Percentiles rank a stretch among this genome's conserved stretches.
Conservation (phyloP, 345 rosid species). For the Melastoma malabathricum region DNA sequence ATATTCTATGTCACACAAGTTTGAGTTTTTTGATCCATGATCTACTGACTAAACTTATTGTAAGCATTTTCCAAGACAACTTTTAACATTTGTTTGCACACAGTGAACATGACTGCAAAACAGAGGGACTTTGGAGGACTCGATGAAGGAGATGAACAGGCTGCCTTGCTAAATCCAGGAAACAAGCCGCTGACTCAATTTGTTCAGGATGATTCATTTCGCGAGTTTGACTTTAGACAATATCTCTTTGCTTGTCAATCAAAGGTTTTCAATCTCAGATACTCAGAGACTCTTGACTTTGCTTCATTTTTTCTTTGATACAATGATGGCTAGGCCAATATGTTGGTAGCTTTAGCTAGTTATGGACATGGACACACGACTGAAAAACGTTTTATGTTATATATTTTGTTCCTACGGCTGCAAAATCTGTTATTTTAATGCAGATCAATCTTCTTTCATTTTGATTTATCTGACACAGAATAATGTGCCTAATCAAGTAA, state of each 20-base stretch:
- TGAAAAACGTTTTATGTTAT: no score
- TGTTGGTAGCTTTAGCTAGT: no score
- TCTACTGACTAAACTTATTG: not conserved
- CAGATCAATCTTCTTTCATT: no score
- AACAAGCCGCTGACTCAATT: slow-evolving; percentile 59
- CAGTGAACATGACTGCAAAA: slow-evolving; percentile 64
- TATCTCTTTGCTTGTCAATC: slow-evolving; percentile 91
- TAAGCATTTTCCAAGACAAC: not conserved
- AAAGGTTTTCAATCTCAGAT: slow-evolving; percentile 33
- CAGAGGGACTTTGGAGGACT: slow-evolving; percentile 84
- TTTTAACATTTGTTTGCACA: slow-evolving; percentile 10
- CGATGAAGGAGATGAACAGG: slow-evolving; percentile 83
- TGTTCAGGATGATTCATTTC: slow-evolving; percentile 85
- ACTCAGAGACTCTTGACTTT: no score
- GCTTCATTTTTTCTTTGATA: no score
- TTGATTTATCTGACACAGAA: no score
- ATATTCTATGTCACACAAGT: no score
- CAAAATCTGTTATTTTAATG: no score
- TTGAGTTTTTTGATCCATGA: not conserved
- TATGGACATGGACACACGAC: no score
- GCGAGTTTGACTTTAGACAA: slow-evolving; percentile 91
- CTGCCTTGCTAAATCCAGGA: slow-evolving; percentile 66
- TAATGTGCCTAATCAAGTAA: no score
- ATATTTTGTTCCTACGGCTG: no score
- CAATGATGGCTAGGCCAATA: no score